Evolutionary conservation across 2,329 filamentous ascomycete genomes (phyloP).

Genomic region (Teratosphaeria pseudoeucalypti): DNA sequence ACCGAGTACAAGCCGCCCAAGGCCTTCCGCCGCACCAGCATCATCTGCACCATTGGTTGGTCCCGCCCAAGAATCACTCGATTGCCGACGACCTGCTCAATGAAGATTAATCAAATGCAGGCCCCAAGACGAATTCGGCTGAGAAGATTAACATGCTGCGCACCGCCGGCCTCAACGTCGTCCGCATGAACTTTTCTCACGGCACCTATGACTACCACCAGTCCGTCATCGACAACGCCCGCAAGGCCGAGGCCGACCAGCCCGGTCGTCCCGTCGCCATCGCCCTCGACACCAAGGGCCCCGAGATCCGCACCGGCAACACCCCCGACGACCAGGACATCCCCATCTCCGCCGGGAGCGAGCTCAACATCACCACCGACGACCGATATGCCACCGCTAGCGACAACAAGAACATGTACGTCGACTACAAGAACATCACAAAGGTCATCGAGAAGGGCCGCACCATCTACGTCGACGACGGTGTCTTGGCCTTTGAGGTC

Average conservation of each 20-base stretch:
- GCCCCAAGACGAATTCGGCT: slow-evolving; percentile 96
- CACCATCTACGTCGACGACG: slow-evolving; percentile 96
- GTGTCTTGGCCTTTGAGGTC: slow-evolving; percentile 93
- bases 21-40: slow-evolving; percentile 92
- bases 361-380: slow-evolving; percentile 95
- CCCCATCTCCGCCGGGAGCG: slow-evolving; percentile 69
- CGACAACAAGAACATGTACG: slow-evolving; percentile 92
- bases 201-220: slow-evolving; percentile 94
- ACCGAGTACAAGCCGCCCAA: slow-evolving; percentile 77
- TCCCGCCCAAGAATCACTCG: not conserved
- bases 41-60: slow-evolving; percentile 90
- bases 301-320: slow-evolving; percentile 78
- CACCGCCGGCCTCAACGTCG: slow-evolving; percentile 81
- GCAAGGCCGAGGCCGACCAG: slow-evolving; percentile 69
- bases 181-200: slow-evolving; percentile 99
- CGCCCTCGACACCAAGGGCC: slow-evolving; percentile 77
- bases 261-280: slow-evolving; percentile 84
- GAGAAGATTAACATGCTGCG: slow-evolving; percentile 95
- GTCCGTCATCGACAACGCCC: slow-evolving; percentile 93
- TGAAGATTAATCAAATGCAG: slow-evolving; percentile 16
- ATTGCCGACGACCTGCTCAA: not conserved
- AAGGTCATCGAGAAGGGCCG: slow-evolving; percentile 89
- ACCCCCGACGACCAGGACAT: slow-evolving; percentile 61
- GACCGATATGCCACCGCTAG: slow-evolving; percentile 77
- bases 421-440: slow-evolving; percentile 99